phyloP scores from a whole-genome alignment of 768 basidiomycete genomes.

The Suillus plorans region DNA sequence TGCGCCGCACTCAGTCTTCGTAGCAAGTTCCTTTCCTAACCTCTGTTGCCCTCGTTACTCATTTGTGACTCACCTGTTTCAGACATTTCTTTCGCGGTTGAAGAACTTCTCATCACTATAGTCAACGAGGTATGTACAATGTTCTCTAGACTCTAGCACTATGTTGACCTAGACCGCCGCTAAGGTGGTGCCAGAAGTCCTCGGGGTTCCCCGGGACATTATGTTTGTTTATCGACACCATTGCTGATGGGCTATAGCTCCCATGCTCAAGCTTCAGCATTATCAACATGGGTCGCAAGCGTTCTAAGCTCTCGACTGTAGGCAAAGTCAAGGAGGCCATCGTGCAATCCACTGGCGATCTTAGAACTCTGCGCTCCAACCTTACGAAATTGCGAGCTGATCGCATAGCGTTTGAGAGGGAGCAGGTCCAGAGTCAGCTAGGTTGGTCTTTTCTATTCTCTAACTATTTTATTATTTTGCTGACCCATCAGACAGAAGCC shows the following conservation, averaged over 20 bases:
- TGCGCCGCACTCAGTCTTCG: too few species aligned
- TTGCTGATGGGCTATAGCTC: background rate
- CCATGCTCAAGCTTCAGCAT: background rate
- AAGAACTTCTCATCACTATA: background rate
- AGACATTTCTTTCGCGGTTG: background rate
- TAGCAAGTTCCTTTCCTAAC: background rate
- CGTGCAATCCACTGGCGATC: background rate
- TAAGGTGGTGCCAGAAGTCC: background rate
- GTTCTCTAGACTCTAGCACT: background rate
- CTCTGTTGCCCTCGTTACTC: background rate
- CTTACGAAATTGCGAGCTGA: background rate
- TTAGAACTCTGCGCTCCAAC: background rate
- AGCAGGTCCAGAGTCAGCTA: background rate
- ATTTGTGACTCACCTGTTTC: background rate
- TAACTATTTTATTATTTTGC: background rate
- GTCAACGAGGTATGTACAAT: background rate
- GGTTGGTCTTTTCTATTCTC: background rate
- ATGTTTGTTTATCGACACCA: background rate
- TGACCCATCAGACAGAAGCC: accelerated
- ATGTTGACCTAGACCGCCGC: background rate
- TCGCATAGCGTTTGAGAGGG: background rate
- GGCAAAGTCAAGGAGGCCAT: background rate
- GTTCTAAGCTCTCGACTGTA: background rate
- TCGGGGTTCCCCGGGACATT: background rate
- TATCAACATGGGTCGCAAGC: background rate